These are phyloP conservation scores for Fistulifera pelliculosa DNA, from an alignment of 108 stramenopile species.

Conservation along the genomic window DNA sequence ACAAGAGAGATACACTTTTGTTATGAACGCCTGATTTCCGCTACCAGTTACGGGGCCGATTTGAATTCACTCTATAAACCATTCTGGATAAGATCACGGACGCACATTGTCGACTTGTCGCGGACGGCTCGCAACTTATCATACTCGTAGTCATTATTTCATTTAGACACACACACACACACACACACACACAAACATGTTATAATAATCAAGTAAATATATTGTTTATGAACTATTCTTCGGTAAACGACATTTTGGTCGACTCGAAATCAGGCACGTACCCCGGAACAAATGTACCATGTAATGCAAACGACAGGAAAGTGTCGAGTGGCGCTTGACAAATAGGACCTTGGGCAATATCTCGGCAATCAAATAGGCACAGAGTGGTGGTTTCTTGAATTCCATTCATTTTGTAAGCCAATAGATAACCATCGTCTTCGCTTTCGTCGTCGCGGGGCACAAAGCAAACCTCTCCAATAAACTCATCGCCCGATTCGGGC, in stretches of 20 bases:
- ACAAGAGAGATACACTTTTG: too few relatives aligned
- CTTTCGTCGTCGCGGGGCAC: constrained; percentile 12
- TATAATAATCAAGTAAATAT: too few relatives aligned
- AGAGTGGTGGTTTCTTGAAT: constrained; percentile 24
- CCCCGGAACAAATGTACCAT: constrained; percentile 11
- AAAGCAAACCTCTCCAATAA: constrained; percentile 24
- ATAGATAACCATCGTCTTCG: constrained; percentile 43
- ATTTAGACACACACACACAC: too few relatives aligned
- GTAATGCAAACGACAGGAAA: not conserved
- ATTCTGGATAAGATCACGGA: too few relatives aligned
- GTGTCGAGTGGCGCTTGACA: not conserved
- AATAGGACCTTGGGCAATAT: constrained; percentile 1
- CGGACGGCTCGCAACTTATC: too few relatives aligned
- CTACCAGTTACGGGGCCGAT: too few relatives aligned
- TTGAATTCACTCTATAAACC: too few relatives aligned
- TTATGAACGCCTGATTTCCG: too few relatives aligned
- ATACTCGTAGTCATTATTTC: too few relatives aligned
- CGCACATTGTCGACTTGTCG: too few relatives aligned
- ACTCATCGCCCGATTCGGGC: constrained; percentile 11
- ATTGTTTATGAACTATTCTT: too few relatives aligned
- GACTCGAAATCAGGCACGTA: not conserved
- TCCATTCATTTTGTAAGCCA: constrained; percentile 19
- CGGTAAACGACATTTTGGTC: not conserved
- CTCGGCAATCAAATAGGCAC: constrained; percentile 21
- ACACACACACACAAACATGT: too few relatives aligned